Evolutionary conservation across 768 basidiomycete genomes (phyloP).

Genomic region (Mycena filopes): DNA sequence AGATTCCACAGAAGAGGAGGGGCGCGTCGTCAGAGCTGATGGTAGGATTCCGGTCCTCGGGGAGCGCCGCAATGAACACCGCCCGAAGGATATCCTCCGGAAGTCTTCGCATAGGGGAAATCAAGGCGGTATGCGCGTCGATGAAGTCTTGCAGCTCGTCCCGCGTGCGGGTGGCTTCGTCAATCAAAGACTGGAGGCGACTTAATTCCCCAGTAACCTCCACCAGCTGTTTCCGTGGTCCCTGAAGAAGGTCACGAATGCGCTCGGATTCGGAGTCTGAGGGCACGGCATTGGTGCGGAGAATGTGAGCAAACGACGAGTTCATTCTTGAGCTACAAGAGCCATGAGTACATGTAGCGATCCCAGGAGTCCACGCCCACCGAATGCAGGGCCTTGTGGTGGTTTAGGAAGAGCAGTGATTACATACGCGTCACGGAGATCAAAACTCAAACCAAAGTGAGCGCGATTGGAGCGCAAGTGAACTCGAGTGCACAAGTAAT

Average conservation of each 20-base stretch:
- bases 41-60: neutral
- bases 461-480: no score
- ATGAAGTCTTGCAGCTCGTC: neutral
- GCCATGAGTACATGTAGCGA: neutral
- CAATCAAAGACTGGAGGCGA: neutral
- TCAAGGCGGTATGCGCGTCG: slow-evolving; percentile 5
- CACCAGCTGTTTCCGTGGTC: neutral
- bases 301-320: neutral
- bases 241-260: neutral
- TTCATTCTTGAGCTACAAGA: neutral
- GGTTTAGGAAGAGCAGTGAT: no score
- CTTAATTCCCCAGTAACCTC: neutral
- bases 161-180: neutral
- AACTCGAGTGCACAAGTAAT: no score
- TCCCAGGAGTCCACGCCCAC: slow-evolving; percentile 43
- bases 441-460: no score
- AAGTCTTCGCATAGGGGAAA: slow-evolving; percentile 2
- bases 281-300: slow-evolving; percentile 8
- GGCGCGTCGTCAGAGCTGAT: neutral
- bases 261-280: slow-evolving; percentile 8
- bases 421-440: no score
- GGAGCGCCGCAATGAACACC: neutral
- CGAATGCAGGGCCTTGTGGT: no score
- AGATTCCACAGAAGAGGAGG: slow-evolving; percentile 8
- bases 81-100: slow-evolving; percentile 1